Evolutionary conservation across 148 eudicot species (phyloP).

Genomic region (Euryodendron excelsum): DNA sequence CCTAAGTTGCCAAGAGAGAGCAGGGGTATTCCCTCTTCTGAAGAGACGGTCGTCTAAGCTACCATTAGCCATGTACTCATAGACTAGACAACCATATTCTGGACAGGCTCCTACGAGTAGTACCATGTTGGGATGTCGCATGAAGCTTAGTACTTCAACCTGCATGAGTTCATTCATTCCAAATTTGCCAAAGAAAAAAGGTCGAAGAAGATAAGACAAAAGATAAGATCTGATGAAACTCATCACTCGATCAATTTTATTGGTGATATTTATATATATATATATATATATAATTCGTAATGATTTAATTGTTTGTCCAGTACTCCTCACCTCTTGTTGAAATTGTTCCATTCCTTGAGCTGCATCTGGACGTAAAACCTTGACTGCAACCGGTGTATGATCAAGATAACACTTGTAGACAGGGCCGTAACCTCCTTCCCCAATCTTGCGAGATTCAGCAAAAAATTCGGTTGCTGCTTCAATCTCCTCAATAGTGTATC

Average conservation of each 20-base stretch:
- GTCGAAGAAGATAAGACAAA: no score
- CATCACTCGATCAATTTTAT: not conserved
- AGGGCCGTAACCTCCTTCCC: constrained; percentile 68
- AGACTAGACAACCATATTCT: constrained; percentile 55
- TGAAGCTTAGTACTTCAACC: constrained; percentile 55
- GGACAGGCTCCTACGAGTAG: constrained; percentile 65
- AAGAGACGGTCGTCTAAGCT: constrained; percentile 49
- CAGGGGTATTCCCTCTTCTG: constrained; percentile 38
- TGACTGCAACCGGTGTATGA: constrained; percentile 60
- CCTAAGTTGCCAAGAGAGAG: constrained; percentile 52
- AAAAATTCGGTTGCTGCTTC: constrained; percentile 49
- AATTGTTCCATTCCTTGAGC: constrained; percentile 57
- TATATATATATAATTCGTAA: no score
- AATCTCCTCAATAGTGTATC: constrained; percentile 50
- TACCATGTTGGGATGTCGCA: constrained; percentile 57
- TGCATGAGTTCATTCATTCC: no score
- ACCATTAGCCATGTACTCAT: constrained; percentile 54
- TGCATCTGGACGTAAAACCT: constrained; percentile 59
- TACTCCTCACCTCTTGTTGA: constrained; percentile 37
- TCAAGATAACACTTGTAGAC: constrained; percentile 55
- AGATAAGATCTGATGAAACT: no score
- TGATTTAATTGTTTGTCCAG: no score
- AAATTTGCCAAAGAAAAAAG: no score
- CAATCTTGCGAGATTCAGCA: constrained; percentile 40
- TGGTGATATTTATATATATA: not conserved